These are phyloP conservation scores for Penicillium sp. DNA, from an alignment of 2,329 filamentous ascomycete species.

Conservation along the genomic window DNA sequence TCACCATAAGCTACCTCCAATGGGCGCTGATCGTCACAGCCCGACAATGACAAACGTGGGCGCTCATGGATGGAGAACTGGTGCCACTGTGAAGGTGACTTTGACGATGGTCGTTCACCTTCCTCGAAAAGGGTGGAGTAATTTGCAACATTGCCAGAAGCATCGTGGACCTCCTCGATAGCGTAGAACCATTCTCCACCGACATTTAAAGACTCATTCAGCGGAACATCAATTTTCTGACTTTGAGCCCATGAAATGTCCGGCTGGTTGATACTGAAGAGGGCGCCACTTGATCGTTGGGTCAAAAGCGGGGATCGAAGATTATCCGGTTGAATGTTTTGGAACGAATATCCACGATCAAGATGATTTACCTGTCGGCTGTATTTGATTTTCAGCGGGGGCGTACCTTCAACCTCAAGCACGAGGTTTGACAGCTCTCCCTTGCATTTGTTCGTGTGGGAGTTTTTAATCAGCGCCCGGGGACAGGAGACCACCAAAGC, in stretches of 20 bases:
- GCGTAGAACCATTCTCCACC: constrained; percentile 87
- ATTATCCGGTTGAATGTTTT: constrained; percentile 90
- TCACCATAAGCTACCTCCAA: constrained; percentile 81
- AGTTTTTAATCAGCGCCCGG: constrained; percentile 71
- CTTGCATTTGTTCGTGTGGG: constrained; percentile 71
- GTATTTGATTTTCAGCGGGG: constrained; percentile 91
- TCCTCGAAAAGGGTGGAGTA: constrained; percentile 70
- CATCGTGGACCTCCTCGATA: constrained; percentile 90
- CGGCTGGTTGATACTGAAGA: constrained; percentile 58
- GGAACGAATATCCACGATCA: constrained; percentile 83
- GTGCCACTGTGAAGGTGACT: constrained; percentile 69
- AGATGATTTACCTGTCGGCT: constrained; percentile 84
- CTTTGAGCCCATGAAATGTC: constrained; percentile 77
- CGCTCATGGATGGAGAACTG: constrained; percentile 85
- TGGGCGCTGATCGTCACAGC: constrained; percentile 79
- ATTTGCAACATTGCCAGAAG: constrained; percentile 80
- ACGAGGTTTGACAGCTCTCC: constrained; percentile 86
- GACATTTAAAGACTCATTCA: constrained; percentile 85
- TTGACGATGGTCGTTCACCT: constrained; percentile 63
- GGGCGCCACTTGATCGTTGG: constrained; percentile 59
- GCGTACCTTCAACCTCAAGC: constrained; percentile 83
- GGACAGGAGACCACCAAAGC: constrained; percentile 87
- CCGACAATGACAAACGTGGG: constrained; percentile 71
- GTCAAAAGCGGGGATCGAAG: constrained; percentile 77
- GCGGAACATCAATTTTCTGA: constrained; percentile 74